Base-by-base conservation (phyloP, 257 asterid genomes). In the Nicotiana knightiana region DNA sequence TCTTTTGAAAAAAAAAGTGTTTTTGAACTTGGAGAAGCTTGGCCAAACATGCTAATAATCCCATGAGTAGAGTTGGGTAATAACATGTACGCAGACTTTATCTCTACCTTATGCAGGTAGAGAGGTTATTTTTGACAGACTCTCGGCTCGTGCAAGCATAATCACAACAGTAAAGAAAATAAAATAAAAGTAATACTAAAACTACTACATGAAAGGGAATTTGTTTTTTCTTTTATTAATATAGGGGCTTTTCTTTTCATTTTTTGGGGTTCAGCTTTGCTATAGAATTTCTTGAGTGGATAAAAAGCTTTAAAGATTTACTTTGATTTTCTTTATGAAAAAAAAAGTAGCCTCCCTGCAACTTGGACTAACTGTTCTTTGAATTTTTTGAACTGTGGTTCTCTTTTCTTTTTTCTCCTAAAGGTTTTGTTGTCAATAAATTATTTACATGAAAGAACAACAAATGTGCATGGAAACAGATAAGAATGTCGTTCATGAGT, bases 211-310 rank as follows among this genome's bases (percentile, higher is more conserved):
- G 39, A 35, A 35, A 35, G 6, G 39, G 39, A 35, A 35, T 35
- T 33, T 33, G 37, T 33, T 33, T 58, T 51, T 24, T 76, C 61
- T 33, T 57, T 30, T 18, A 17, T 54, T 67, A 51, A 16, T 28
- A 6, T 12, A 21, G 17, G 5, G 43, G 15, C 9, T 32, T 32
- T 3, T 9, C 10, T 9, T 16, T 24, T 66, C 81, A 55, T 83
- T 51, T 5, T 58, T 55, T 21, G 43, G 13, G 26, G 26, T 8
- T 51, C 63, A 75, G 43, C 63, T 73, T 75, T 75, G 63, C 55
- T 26, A 12, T 51, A 35, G 80, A 85, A 76, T 81, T 86, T 88
- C 76, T 87, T 82, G 88, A 80, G 67, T 81, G 76, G 62, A 83
- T 54, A 82, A 79, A 83, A 84, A 86, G 78, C 16, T 18, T 21